Evolutionary conservation across 1,284 basidiomycete genomes (phyloP).

Genomic region (Xerocomus nothofagi): DNA sequence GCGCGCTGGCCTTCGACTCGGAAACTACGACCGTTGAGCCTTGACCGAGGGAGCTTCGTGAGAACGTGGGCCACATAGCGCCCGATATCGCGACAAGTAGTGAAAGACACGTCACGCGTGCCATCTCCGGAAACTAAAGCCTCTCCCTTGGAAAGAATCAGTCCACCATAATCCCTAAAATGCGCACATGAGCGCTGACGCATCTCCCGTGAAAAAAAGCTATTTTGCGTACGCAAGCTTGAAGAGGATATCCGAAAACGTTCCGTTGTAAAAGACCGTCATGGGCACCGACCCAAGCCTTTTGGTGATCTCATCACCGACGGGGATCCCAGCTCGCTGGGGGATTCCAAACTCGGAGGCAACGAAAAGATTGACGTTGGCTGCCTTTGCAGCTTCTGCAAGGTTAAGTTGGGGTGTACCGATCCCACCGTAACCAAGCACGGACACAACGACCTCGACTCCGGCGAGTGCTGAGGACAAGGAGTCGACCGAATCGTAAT

Average conservation of each 20-base stretch:
- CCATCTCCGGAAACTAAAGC: conserved; percentile 3
- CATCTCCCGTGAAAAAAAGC: no score
- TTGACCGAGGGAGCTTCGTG: not conserved
- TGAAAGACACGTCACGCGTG: not conserved
- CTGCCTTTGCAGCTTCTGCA: conserved; percentile 1
- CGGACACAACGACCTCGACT: conserved; percentile 2
- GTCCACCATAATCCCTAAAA: not conserved
- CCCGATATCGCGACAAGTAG: not conserved
- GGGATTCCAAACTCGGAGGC: conserved; percentile 2
- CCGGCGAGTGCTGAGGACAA: not conserved
- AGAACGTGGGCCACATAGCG: conserved; percentile 2
- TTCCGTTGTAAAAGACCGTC: not conserved
- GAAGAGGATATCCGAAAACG: conserved; percentile 4
- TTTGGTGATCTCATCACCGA: not conserved
- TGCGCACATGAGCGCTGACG: no score
- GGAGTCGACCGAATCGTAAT: not conserved
- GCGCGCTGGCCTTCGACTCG: conserved; percentile 2
- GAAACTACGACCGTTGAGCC: not conserved
- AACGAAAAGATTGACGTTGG: conserved; percentile 1
- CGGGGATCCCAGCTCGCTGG: not conserved
- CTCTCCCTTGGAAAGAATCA: conserved; percentile 4
- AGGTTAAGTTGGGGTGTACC: conserved; percentile 1
- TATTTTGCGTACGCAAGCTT: not conserved
- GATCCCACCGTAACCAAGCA: conserved; percentile 1
- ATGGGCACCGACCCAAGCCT: not conserved